A percentile compares a stretch with the other conserved stretches of the same genome.
phyloP scores from a whole-genome alignment of 805 yeast genomes.

The Starmera caribaea region DNA sequence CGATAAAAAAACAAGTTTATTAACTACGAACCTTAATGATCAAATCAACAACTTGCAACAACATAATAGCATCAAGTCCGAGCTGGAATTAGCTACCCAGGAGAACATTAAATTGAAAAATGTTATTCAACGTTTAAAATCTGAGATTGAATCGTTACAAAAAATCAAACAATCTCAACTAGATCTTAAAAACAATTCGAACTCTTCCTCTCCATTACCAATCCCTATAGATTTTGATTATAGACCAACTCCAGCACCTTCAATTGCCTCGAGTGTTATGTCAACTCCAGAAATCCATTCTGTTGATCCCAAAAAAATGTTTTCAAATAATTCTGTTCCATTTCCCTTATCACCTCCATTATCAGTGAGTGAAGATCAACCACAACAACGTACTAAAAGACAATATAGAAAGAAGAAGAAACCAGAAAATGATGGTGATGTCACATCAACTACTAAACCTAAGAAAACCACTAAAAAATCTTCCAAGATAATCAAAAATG shows the following conservation, averaged over 20 bases:
- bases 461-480: conserved; percentile 4
- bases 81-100: conserved; percentile 31
- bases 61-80: conserved; percentile 22
- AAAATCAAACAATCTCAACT: not conserved
- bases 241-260: too few relatives aligned
- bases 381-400: conserved; percentile 8
- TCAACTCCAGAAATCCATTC: too few relatives aligned
- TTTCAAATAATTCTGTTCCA: too few relatives aligned
- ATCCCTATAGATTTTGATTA: too few relatives aligned
- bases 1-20: not conserved
- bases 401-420: conserved; percentile 14
- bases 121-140: conserved; percentile 28
- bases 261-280: too few relatives aligned
- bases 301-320: too few relatives aligned
- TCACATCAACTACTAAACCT: not conserved
- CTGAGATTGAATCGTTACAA: conserved; percentile 25
- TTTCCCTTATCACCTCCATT: too few relatives aligned
- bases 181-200: not conserved
- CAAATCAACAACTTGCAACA: not conserved
- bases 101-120: conserved; percentile 35
- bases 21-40: not conserved
- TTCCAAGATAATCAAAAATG: not conserved
- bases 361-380: not conserved
- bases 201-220: too few relatives aligned
- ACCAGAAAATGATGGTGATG: not conserved